Percentiles rank a stretch among this genome's conserved stretches.
Evolutionary conservation across 352 stramenopile genomes (phyloP).

Genomic region (Phytophthora capsici): DNA sequence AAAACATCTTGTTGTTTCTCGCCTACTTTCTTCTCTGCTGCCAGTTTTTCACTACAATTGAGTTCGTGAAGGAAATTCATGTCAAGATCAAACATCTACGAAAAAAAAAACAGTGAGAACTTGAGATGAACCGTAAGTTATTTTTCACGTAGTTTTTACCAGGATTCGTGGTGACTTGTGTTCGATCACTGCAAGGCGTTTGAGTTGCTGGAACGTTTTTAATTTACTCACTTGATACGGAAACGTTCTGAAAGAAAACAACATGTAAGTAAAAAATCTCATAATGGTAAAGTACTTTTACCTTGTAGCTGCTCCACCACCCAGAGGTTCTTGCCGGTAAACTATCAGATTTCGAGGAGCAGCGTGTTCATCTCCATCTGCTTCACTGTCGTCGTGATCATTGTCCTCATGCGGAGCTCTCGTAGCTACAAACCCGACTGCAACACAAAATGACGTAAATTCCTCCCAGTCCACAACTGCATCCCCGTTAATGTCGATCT

Average conservation of each 20-base stretch:
- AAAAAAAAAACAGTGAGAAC: conserved; percentile 4
- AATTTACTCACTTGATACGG: conserved; percentile 70
- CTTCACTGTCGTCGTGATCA: conserved; percentile 32
- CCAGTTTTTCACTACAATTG: conserved; percentile 56
- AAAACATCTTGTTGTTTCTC: conserved; percentile 38
- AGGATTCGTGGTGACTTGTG: conserved; percentile 62
- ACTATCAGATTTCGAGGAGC: conserved; percentile 24
- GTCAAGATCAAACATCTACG: conserved; percentile 71
- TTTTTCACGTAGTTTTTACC: conserved; percentile 42
- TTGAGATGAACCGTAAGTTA: not conserved
- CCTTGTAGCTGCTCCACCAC: conserved; percentile 22
- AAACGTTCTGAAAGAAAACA: conserved; percentile 47
- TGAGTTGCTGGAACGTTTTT: conserved; percentile 50
- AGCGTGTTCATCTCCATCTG: conserved; percentile 19
- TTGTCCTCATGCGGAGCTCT: conserved; percentile 28
- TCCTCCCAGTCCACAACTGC: conserved; percentile 83
- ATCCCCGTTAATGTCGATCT: conserved; percentile 89
- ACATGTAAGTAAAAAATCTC: not conserved
- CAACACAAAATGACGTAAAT: conserved; percentile 85
- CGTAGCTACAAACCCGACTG: conserved; percentile 64
- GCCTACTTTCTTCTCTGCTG: conserved; percentile 38
- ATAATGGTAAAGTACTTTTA: not conserved
- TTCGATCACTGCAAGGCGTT: conserved; percentile 66
- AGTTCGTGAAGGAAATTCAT: conserved; percentile 73
- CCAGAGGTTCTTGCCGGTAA: conserved; percentile 37